Evolutionary conservation across 306 rosid genomes (phyloP).

Genomic region (Cicer judaicum): DNA sequence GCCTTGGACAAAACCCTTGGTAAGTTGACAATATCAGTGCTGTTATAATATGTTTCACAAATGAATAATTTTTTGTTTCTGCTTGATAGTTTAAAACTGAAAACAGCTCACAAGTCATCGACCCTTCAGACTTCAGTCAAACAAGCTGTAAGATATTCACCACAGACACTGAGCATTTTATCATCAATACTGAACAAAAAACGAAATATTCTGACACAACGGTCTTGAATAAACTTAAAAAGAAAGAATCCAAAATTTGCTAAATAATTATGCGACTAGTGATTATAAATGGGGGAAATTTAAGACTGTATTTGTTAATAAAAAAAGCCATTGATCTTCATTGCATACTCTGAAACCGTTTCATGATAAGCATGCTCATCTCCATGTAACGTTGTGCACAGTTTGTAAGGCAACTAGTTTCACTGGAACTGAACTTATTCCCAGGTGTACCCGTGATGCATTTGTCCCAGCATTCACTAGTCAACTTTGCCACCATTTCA

Average conservation of each 20-base stretch:
- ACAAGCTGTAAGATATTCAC: background rate
- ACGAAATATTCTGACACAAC: slow-evolving; percentile 32
- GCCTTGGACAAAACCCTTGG: background rate
- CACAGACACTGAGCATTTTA: background rate
- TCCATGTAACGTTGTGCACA: slow-evolving; percentile 90
- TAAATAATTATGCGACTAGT: slow-evolving; percentile 35
- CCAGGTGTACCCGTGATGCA: slow-evolving; percentile 85
- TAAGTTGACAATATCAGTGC: background rate
- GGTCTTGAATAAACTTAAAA: slow-evolving; percentile 9
- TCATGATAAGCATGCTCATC: slow-evolving; percentile 69
- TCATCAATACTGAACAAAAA: background rate
- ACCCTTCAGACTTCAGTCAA: background rate
- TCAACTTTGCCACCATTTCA: slow-evolving; percentile 88
- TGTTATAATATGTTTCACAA: background rate
- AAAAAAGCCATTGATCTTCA: slow-evolving; percentile 47
- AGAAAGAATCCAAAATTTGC: slow-evolving; percentile 18
- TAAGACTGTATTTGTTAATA: slow-evolving; percentile 9
- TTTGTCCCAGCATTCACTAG: slow-evolving; percentile 89
- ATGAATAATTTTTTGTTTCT: slow-evolving; percentile 1
- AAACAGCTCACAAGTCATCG: background rate
- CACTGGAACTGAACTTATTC: slow-evolving; percentile 87
- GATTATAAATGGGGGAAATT: slow-evolving; percentile 18
- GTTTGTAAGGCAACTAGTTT: slow-evolving; percentile 70
- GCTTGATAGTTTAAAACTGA: slow-evolving; percentile 12
- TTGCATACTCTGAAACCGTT: slow-evolving; percentile 73